A percentile compares a stretch with the other conserved stretches of the same genome.
Conservation (phyloP, 2,329 filamentous ascomycete species). For the Cercospora sp. region DNA sequence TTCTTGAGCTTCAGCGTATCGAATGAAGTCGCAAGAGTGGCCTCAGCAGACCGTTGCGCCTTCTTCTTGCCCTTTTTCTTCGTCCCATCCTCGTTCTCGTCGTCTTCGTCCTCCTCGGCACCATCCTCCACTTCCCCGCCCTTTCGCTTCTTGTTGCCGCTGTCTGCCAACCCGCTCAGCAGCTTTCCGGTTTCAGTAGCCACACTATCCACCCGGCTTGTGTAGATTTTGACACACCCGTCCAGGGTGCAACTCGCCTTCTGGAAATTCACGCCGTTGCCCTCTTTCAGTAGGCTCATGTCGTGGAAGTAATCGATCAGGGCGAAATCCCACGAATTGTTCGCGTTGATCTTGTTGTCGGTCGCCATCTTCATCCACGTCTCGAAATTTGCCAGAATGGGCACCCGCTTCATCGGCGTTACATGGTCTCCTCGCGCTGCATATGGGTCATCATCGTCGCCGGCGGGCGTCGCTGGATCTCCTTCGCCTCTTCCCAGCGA, state of each 20-base stretch:
- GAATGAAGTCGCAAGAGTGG: constrained; percentile 89
- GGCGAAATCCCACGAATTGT: constrained; percentile 99
- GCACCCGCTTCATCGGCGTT: constrained; percentile 94
- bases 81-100: constrained; percentile 52
- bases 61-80: constrained; percentile 70
- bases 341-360: constrained; percentile 93
- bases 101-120: constrained; percentile 61
- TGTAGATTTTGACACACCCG: constrained; percentile 99
- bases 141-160: constrained; percentile 59
- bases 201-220: constrained; percentile 95
- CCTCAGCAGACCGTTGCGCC: constrained; percentile 76
- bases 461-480: constrained; percentile 53
- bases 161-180: constrained; percentile 88
- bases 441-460: constrained; percentile 53
- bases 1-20: constrained; percentile 90
- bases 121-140: constrained; percentile 63
- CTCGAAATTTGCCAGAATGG: constrained; percentile 95
- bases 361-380: constrained; percentile 99
- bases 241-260: constrained; percentile 97
- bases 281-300: constrained; percentile 95
- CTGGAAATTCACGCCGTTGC: constrained; percentile 96
- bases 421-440: constrained; percentile 70
- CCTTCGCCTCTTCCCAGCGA: constrained; percentile 40
- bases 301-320: constrained; percentile 99
- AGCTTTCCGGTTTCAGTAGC: constrained; percentile 96